Evolutionary conservation across 495 filamentous ascomycete genomes (phyloP).

Genomic region (Umbilicaria muhlenbergii): DNA sequence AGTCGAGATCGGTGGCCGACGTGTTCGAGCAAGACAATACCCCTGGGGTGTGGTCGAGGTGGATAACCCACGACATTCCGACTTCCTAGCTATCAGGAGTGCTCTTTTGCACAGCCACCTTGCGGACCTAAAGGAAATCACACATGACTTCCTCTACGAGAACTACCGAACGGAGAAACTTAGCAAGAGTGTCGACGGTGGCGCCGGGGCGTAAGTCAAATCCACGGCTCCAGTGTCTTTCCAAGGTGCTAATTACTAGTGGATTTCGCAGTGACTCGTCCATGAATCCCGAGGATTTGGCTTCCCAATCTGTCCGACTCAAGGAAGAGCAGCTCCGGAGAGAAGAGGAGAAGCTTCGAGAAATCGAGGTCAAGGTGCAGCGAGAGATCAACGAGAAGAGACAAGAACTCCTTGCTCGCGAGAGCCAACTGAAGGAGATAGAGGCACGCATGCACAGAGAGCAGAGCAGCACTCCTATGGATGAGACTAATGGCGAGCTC

Average conservation of each 20-base stretch:
- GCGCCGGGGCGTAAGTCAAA: conserved; percentile 61
- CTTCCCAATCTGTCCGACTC: conserved; percentile 87
- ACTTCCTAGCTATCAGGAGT: conserved; percentile 94
- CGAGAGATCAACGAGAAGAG: conserved; percentile 99
- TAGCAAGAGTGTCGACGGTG: conserved; percentile 95
- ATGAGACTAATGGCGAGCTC: conserved; percentile 31
- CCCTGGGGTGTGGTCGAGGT: conserved; percentile 98
- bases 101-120: conserved; percentile 94
- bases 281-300: conserved; percentile 95
- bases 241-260: no score
- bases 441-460: conserved; percentile 65
- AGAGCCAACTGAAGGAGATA: conserved; percentile 96
- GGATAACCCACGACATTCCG: conserved; percentile 96
- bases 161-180: conserved; percentile 99
- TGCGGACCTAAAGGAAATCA: conserved; percentile 97
- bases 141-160: conserved; percentile 98
- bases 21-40: conserved; percentile 90
- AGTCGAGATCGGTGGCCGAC: conserved; percentile 80
- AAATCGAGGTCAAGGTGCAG: conserved; percentile 98
- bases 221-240: no score
- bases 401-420: conserved; percentile 92
- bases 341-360: conserved; percentile 98
- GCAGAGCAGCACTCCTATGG: conserved; percentile 36
- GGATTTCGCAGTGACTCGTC: conserved; percentile 40
- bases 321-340: conserved; percentile 98